Percentiles rank a stretch among this genome's conserved stretches.
Evolutionary conservation across 2,329 filamentous ascomycete species (phyloP).

Genomic region (Ascochyta viciae-villosae): DNA sequence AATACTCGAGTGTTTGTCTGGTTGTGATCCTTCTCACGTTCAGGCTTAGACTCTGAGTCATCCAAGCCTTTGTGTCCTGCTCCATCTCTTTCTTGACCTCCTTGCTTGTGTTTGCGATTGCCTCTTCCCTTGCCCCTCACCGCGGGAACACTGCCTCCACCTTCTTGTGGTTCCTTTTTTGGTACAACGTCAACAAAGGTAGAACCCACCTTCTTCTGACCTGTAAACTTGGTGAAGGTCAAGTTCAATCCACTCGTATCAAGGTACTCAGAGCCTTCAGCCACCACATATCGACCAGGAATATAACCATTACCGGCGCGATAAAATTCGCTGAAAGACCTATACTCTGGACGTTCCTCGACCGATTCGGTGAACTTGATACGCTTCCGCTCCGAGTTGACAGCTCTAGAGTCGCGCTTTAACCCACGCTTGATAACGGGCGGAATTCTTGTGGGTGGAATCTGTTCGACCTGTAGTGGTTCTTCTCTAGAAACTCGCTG

Average conservation of each 20-base stretch:
- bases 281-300: constrained; percentile 35
- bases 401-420: background rate
- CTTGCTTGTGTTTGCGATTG: background rate
- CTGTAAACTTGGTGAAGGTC: constrained; percentile 33
- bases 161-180: constrained; percentile 22
- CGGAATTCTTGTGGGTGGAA: background rate
- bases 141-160: background rate
- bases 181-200: constrained; percentile 31
- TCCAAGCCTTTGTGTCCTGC: background rate
- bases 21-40: too few species aligned
- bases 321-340: constrained; percentile 20
- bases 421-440: background rate
- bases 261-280: constrained; percentile 32
- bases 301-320: constrained; percentile 31
- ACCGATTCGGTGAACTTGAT: constrained; percentile 29
- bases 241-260: constrained; percentile 37
- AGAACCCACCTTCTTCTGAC: constrained; percentile 30
- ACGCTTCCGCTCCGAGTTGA: constrained; percentile 18
- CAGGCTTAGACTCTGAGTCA: background rate
- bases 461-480: background rate
- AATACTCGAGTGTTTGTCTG: background rate
- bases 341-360: constrained; percentile 29
- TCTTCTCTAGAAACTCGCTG: background rate
- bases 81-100: background rate
- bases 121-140: background rate